These are phyloP conservation scores for Bruguiera sexangula DNA, from an alignment of 345 rosid species.

Conservation along the genomic window DNA sequence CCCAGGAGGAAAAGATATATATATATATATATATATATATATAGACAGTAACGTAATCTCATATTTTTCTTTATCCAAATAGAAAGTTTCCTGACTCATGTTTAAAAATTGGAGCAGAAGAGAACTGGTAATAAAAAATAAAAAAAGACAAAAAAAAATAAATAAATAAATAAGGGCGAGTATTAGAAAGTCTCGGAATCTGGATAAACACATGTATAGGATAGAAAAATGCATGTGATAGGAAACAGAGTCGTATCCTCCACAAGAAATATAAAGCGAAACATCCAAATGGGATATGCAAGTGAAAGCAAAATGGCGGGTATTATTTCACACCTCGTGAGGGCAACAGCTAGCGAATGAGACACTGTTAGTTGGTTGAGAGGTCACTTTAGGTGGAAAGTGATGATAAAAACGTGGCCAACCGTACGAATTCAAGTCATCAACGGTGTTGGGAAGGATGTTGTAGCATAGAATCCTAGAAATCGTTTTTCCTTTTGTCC, in stretches of 20 bases:
- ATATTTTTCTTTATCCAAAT: too few species aligned
- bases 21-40: too few species aligned
- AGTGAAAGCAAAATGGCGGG: too few species aligned
- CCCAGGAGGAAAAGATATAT: too few species aligned
- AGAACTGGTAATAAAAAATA: too few species aligned
- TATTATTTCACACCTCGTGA: slow-evolving; percentile 10
- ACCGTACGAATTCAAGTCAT: not conserved
- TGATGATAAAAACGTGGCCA: slow-evolving; percentile 11
- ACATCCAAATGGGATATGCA: not conserved
- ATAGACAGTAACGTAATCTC: too few species aligned
- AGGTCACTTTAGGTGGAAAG: slow-evolving; percentile 26
- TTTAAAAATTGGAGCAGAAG: too few species aligned
- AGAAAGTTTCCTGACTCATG: too few species aligned
- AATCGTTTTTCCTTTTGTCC: not conserved
- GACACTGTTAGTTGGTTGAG: slow-evolving; percentile 24
- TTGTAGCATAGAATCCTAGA: not conserved
- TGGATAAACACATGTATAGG: too few species aligned
- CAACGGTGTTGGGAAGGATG: not conserved
- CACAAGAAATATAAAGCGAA: not conserved
- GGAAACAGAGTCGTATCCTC: slow-evolving; percentile 8
- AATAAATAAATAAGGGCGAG: too few species aligned
- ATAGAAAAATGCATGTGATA: not conserved
- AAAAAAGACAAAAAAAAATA: too few species aligned
- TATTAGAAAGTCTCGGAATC: too few species aligned
- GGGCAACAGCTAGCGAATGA: slow-evolving; percentile 11